Percentiles rank a stretch among this genome's conserved stretches.
phyloP scores from a whole-genome alignment of 2,329 filamentous ascomycete species.

The Fusarium verticillioides region DNA sequence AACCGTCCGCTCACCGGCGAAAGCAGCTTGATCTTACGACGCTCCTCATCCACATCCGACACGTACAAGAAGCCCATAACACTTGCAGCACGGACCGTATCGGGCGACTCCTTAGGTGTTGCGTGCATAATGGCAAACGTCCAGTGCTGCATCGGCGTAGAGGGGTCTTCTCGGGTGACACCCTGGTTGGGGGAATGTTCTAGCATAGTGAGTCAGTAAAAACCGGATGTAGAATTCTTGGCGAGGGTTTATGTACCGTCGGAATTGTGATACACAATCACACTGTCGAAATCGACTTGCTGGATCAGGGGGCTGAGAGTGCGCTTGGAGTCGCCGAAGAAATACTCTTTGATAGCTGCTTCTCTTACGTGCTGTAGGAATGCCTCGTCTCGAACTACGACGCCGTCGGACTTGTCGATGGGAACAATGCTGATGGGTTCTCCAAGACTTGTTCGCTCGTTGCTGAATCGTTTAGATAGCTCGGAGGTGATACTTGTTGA shows the following conservation, averaged over 20 bases:
- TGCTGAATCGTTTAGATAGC: slow-evolving; percentile 75
- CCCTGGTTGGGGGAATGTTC: slow-evolving; percentile 50
- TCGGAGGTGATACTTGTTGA: slow-evolving; percentile 81
- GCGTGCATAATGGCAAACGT: slow-evolving; percentile 88
- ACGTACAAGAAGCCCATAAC: slow-evolving; percentile 96
- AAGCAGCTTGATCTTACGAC: slow-evolving; percentile 81
- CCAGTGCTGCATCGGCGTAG: slow-evolving; percentile 78
- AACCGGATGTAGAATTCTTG: not conserved
- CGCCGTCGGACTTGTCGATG: slow-evolving; percentile 87
- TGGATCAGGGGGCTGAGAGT: slow-evolving; percentile 90
- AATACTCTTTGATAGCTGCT: slow-evolving; percentile 87
- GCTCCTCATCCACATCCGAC: slow-evolving; percentile 87
- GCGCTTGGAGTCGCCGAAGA: slow-evolving; percentile 84
- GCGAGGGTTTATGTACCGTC: slow-evolving; percentile 61
- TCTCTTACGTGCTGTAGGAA: slow-evolving; percentile 82
- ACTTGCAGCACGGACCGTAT: slow-evolving; percentile 80
- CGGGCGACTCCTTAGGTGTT: slow-evolving; percentile 72
- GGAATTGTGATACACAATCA: slow-evolving; percentile 78
- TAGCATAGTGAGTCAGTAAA: slow-evolving; percentile 33
- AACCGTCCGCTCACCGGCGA: slow-evolving; percentile 85
- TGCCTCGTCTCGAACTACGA: slow-evolving; percentile 76
- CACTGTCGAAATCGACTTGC: slow-evolving; percentile 78
- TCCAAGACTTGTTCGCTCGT: slow-evolving; percentile 64
- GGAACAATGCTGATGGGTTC: slow-evolving; percentile 80
- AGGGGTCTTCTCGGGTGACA: slow-evolving; percentile 73